These are phyloP conservation scores for Nothopassalora personata DNA, from an alignment of 2,329 filamentous ascomycete species.

Conservation along the genomic window DNA sequence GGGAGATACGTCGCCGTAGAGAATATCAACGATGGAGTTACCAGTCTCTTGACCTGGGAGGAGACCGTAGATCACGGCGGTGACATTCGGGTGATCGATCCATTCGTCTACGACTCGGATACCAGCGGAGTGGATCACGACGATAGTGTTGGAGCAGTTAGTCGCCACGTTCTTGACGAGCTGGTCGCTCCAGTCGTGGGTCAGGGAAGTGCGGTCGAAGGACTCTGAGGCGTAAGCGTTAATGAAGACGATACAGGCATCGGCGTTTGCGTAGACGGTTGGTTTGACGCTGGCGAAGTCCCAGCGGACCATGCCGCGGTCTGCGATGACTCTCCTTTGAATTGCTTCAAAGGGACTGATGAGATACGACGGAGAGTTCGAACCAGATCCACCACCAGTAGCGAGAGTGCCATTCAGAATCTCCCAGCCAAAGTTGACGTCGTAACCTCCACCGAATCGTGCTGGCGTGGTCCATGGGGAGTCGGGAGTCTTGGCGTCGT, in stretches of 20 bases:
- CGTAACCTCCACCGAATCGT: slow-evolving; percentile 36
- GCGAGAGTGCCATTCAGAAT: slow-evolving; percentile 23
- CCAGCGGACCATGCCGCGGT: slow-evolving; percentile 20
- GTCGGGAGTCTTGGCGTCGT: slow-evolving; percentile 31
- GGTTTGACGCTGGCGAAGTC: slow-evolving; percentile 27
- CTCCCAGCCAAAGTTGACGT: slow-evolving; percentile 34
- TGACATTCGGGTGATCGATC: slow-evolving; percentile 30
- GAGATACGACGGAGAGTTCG: slow-evolving; percentile 17
- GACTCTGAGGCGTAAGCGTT: slow-evolving; percentile 28
- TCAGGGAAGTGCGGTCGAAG: slow-evolving; percentile 26
- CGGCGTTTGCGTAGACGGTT: slow-evolving; percentile 22
- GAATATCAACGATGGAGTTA: slow-evolving; percentile 25
- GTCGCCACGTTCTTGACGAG: slow-evolving; percentile 29
- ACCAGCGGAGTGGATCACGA: slow-evolving; percentile 29
- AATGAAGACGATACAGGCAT: slow-evolving; percentile 31
- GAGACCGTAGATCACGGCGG: slow-evolving; percentile 27
- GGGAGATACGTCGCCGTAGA: slow-evolving; percentile 28
- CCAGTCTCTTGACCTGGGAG: slow-evolving; percentile 29
- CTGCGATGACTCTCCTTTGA: slow-evolving; percentile 17
- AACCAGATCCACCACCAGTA: slow-evolving; percentile 17
- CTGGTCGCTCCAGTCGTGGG: slow-evolving; percentile 24
- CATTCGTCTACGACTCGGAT: slow-evolving; percentile 27
- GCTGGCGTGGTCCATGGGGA: slow-evolving; percentile 35
- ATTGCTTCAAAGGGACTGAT: slow-evolving; percentile 23
- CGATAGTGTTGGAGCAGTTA: slow-evolving; percentile 29